Evolutionary conservation across 495 filamentous ascomycete genomes (phyloP), one percentile per base, ranked within the genome.

Genomic region (Aspergillus funiculosus): DNA sequence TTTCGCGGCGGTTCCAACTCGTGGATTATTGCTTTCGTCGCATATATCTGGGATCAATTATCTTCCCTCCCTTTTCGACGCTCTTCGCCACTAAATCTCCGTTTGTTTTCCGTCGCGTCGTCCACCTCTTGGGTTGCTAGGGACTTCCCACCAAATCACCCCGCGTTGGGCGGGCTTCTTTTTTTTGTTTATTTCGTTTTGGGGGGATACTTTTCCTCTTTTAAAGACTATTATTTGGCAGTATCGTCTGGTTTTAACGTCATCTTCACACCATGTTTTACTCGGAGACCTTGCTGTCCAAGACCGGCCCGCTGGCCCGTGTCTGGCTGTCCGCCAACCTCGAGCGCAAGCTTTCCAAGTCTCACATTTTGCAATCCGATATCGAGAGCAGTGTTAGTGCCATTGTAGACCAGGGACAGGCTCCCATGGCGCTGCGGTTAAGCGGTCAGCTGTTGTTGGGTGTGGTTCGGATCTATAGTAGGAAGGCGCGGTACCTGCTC

Each of bases 301-400:
- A 94, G 81, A 95, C 89, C 39, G 92, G 94, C 75, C 89, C 92
- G 56, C 64, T 98, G 76, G 94, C 92, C 62, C 87, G 90, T 58
- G 92, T 95, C 68, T 97, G 92, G 92, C 80, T 97, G 49, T 95
- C 91, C 20, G 88, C 90, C 69, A 97, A 97, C 68, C 69, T 95
- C 54, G 91, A 97, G 78, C 88, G 89, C 76, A 97, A 95, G 66
- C 80, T 98, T 30, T 89, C 89, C 47, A 98, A 97, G 66, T 87
- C 84, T 43, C 87, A 96, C 56, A 89, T 97, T 47, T 62, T 97
- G 48, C 86, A 94, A 59, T 87, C 88, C 27, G 89, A 94, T 58
- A 85, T 98, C 53, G 85, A 90, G 57, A 86, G 85, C 60, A 95
- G 89, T 61, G 89, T 97, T 54, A 83, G 82, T 62, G 89, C 88